phyloP scores from a whole-genome alignment of 164 flowering plant genomes.

The Aristolochia fimbriata region DNA sequence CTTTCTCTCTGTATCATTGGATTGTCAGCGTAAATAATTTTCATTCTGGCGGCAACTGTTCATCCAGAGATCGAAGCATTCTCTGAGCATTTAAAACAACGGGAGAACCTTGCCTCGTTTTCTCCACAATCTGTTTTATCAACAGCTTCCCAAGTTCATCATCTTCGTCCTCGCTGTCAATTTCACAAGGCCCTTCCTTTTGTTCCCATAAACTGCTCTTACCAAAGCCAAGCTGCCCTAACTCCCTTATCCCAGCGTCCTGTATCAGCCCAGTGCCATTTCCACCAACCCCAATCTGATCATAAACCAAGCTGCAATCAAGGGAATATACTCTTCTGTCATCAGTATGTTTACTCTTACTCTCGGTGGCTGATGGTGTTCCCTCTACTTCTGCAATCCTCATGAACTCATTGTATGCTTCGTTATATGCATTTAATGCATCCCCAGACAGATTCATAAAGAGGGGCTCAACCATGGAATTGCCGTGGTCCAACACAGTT shows the following conservation, averaged over 20 bases:
- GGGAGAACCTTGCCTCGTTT: conserved; percentile 51
- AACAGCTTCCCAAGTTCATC: conserved; percentile 40
- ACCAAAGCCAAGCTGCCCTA: not conserved
- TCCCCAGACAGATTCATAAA: conserved; percentile 51
- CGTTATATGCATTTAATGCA: conserved; percentile 56
- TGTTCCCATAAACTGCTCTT: conserved; percentile 8
- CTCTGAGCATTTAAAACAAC: conserved; percentile 45
- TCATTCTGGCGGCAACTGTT: conserved; percentile 12
- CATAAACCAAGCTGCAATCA: conserved; percentile 2
- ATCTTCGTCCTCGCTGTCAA: conserved; percentile 22
- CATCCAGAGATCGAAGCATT: conserved; percentile 28
- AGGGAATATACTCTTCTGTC: conserved; percentile 2
- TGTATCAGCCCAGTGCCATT: conserved; percentile 8
- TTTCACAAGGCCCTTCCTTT: not conserved
- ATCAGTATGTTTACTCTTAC: conserved; percentile 4
- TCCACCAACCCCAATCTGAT: conserved; percentile 1
- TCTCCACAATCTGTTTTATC: conserved; percentile 61
- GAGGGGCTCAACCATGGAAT: conserved; percentile 22
- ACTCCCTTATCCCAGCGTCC: not conserved
- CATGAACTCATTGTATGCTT: conserved; percentile 39
- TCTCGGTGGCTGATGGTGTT: conserved; percentile 8
- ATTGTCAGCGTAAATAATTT: not conserved
- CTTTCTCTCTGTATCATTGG: not conserved
- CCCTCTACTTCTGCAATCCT: conserved; percentile 30
- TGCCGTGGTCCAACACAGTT: conserved; percentile 9